Evolutionary conservation across 2,329 filamentous ascomycete genomes (phyloP).

Genomic region (Paramyrothecium sp.): DNA sequence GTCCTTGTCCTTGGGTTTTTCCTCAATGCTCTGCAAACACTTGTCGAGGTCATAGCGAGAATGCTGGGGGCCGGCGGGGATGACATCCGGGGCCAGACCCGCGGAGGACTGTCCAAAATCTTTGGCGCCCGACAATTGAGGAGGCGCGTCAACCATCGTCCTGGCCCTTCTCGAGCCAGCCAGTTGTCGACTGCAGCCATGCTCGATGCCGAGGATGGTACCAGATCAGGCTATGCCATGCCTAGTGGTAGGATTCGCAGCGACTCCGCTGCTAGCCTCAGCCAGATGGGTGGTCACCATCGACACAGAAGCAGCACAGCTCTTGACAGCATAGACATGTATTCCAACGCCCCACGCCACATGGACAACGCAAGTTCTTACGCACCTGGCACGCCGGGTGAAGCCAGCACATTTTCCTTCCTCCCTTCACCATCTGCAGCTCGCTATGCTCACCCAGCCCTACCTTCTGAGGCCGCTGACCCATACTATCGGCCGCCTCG

Average conservation of each 20-base stretch:
- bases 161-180: constrained; percentile 69
- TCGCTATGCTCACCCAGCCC: constrained; percentile 42
- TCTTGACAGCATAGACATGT: constrained; percentile 49
- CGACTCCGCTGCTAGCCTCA: constrained; percentile 59
- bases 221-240: constrained; percentile 59
- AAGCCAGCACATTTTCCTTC: constrained; percentile 71
- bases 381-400: constrained; percentile 71
- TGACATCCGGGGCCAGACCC: constrained; percentile 63
- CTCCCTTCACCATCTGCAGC: constrained; percentile 56
- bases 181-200: constrained; percentile 82
- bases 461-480: constrained; percentile 58
- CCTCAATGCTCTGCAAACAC: constrained; percentile 84
- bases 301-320: constrained; percentile 54
- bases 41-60: constrained; percentile 83
- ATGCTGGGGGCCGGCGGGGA: constrained; percentile 81
- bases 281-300: constrained; percentile 42
- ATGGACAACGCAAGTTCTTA: constrained; percentile 62
- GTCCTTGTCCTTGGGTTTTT: constrained; percentile 92
- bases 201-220: constrained; percentile 65
- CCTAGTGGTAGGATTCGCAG: constrained; percentile 56
- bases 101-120: constrained; percentile 84
- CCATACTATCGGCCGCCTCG: constrained; percentile 89
- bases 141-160: constrained; percentile 64
- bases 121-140: constrained; percentile 90
- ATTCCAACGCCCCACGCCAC: constrained; percentile 43